Base-by-base conservation (phyloP, 208 protist species). In the Crithidia mellificae region DNA sequence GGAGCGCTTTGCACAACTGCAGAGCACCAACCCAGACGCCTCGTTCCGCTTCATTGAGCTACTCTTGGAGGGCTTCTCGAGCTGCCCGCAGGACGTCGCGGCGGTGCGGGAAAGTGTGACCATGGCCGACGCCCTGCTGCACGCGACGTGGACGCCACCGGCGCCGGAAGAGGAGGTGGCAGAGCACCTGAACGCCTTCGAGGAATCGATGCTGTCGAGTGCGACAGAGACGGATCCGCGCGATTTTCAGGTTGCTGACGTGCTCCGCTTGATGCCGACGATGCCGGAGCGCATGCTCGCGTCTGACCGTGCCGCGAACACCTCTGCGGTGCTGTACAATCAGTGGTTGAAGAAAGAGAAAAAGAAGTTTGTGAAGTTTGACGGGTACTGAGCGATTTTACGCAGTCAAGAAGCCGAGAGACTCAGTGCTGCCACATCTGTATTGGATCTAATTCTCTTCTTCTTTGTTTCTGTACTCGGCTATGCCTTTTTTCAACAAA, bases 291-390 rank as follows among this genome's bases (percentile, higher is more conserved):
- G 53, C 2, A 39, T 76, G 49, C 58, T 70, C 19, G 66, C 54
- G 19, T 76, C 70, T 1, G 70, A 76, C 24, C 19, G 70, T 1
- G 70, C 70, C 1, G 70, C 63, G 0, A 76, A 76, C 63, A 76
- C 70, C 0, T 70, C 70, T 29, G 54, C 70, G 1, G 63, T 76
- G n/a, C 43, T 76, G 47, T 76, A 76, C 63, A 76, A 78, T 46
- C 36, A 44, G 15, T 78, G 73, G 59, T 38, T 72, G 47, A 67
- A 55, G 19, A 67, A 67, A n/a, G 38, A 68, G 19, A 68, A 36
- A 24, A 71, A 67, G 24, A 71, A 54, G 38, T 54, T 63, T 29
- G 56, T 67, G 0, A 63, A 53, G 41, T 53, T 50, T n/a, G 65
- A 67, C 22, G 55, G 34, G 0, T 68, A 63, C 32, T 71, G 22